A percentile compares a stretch with the other conserved stretches of the same genome.
Evolutionary conservation across 192 early-diverging fungal species (phyloP).

Genomic region (Umbelopsis sp.): DNA sequence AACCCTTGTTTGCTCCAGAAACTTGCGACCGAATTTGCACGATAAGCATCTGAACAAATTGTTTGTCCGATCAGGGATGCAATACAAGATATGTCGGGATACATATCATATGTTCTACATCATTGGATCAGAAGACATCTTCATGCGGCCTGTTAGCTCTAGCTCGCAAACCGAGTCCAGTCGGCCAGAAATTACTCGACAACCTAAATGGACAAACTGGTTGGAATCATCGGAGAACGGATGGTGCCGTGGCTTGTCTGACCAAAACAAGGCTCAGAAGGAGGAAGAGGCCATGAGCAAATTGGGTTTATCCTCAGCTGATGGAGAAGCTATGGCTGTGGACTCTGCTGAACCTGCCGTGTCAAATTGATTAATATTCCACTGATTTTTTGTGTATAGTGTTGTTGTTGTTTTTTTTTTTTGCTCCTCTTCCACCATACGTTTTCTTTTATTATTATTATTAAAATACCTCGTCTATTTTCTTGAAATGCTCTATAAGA

Average conservation of each 20-base stretch:
- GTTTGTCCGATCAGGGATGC: conserved; percentile 76
- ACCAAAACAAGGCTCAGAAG: conserved; percentile 10
- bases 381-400: conserved; percentile 9
- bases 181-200: background rate
- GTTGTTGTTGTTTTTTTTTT: background rate
- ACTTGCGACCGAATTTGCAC: conserved; percentile 21
- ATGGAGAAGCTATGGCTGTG: background rate
- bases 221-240: conserved; percentile 24
- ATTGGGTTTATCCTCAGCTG: background rate
- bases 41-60: conserved; percentile 57
- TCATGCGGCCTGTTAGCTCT: conserved; percentile 49
- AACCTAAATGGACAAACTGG: conserved; percentile 24
- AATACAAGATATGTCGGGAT: conserved; percentile 96
- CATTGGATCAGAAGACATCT: conserved; percentile 92
- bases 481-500: no score
- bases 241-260: conserved; percentile 22
- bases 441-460: background rate
- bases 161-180: background rate
- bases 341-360: background rate
- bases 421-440: background rate
- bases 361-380: background rate
- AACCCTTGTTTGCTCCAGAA: background rate
- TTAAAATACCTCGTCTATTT: background rate
- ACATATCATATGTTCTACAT: conserved; percentile 99
- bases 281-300: background rate